Conservation (phyloP, 108 stramenopile species). For the Chaetoceros tenuissimus region DNA sequence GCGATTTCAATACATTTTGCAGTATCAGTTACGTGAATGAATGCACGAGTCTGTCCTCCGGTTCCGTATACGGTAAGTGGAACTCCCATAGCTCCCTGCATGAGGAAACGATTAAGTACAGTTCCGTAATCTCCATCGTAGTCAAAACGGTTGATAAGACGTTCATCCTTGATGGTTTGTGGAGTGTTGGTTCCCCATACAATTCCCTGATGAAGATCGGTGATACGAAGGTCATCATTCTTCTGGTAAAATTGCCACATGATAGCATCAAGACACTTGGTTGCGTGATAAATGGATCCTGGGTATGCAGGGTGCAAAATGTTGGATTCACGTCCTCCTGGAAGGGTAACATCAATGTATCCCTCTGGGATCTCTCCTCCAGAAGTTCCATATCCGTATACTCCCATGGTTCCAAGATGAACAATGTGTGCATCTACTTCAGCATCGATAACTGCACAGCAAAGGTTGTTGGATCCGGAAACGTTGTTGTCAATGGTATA, state of each 20-base stretch:
- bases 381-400: constrained; percentile 96
- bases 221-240: constrained; percentile 92
- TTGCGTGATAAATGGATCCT: constrained; percentile 92
- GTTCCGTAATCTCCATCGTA: constrained; percentile 99
- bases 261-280: constrained; percentile 95
- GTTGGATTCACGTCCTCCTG: constrained; percentile 81
- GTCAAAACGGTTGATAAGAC: constrained; percentile 95
- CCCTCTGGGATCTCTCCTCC: constrained; percentile 99
- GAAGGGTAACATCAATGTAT: constrained; percentile 96
- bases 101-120: constrained; percentile 96
- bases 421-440: constrained; percentile 95
- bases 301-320: constrained; percentile 98
- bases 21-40: constrained; percentile 96
- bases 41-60: constrained; percentile 96
- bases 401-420: constrained; percentile 98
- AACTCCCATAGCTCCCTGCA: constrained; percentile 96
- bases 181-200: constrained; percentile 99
- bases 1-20: constrained; percentile 95
- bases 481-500: constrained; percentile 99
- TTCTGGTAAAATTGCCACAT: constrained; percentile 98
- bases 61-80: constrained; percentile 97
- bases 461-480: constrained; percentile 92
- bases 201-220: constrained; percentile 98
- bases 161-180: constrained; percentile 91
- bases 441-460: constrained; percentile 90